Percentiles rank a stretch among this genome's conserved stretches.
Conservation (phyloP, 345 rosid species). For the Arabidopsis arenosa region DNA sequence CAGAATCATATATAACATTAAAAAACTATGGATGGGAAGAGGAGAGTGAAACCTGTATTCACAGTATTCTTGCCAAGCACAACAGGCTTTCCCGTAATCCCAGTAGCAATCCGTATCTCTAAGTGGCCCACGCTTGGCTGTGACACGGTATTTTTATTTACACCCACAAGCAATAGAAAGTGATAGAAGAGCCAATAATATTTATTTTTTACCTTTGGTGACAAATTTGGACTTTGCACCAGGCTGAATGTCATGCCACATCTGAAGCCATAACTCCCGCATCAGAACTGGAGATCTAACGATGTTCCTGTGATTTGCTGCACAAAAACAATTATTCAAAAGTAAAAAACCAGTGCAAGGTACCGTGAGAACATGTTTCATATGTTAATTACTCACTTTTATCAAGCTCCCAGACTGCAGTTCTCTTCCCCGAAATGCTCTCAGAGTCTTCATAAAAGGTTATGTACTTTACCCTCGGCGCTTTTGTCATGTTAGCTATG, state of each 20-base stretch:
- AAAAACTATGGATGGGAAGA: slow-evolving; percentile 14
- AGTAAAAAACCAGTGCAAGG: background rate
- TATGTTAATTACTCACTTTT: slow-evolving; percentile 64
- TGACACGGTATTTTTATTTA: slow-evolving; percentile 26
- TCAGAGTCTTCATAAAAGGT: slow-evolving; percentile 94
- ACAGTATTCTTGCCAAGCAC: slow-evolving; percentile 95
- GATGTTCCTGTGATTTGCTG: slow-evolving; percentile 97
- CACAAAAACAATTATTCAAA: slow-evolving; percentile 36
- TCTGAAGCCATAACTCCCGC: slow-evolving; percentile 99
- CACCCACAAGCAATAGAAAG: slow-evolving; percentile 15
- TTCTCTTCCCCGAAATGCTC: slow-evolving; percentile 82
- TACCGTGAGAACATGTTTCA: background rate
- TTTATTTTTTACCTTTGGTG: slow-evolving; percentile 74
- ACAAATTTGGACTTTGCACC: slow-evolving; percentile 69
- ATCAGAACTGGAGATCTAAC: slow-evolving; percentile 88
- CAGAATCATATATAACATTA: background rate
- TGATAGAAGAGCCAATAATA: background rate
- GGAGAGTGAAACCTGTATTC: slow-evolving; percentile 78
- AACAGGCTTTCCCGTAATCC: slow-evolving; percentile 97
- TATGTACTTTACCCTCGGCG: slow-evolving; percentile 80
- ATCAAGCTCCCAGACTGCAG: slow-evolving; percentile 99
- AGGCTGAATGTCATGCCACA: slow-evolving; percentile 94
- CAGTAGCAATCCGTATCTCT: slow-evolving; percentile 95
- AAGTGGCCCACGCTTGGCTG: slow-evolving; percentile 94
- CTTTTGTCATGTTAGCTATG: slow-evolving; percentile 86